Evolutionary conservation across 2,329 filamentous ascomycete genomes (phyloP).

Genomic region (Colletotrichum viniferum): DNA sequence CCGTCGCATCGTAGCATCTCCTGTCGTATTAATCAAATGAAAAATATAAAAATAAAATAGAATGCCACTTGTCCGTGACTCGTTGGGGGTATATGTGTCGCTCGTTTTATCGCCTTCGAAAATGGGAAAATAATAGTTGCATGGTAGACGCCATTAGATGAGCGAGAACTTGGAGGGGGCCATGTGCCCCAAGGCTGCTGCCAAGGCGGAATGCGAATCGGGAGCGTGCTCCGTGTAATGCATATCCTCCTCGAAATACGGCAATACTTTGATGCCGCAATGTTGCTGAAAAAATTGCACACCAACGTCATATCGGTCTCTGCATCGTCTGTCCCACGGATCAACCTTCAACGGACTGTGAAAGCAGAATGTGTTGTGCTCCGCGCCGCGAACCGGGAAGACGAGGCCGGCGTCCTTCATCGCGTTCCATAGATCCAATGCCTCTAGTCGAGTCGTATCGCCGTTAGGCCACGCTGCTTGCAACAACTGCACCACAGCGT

Average conservation of each 20-base stretch:
- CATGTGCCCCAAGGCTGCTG: slow-evolving; percentile 18
- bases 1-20: slow-evolving; percentile 12
- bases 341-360: slow-evolving; percentile 48
- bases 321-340: slow-evolving; percentile 48
- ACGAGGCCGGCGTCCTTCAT: slow-evolving; percentile 39
- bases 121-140: neutral
- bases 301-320: slow-evolving; percentile 42
- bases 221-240: slow-evolving; percentile 42
- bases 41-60: neutral
- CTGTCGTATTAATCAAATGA: neutral
- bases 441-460: slow-evolving; percentile 38
- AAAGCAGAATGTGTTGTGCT: slow-evolving; percentile 45
- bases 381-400: slow-evolving; percentile 39
- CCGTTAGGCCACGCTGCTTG: slow-evolving; percentile 37
- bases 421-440: slow-evolving; percentile 41
- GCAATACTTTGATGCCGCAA: slow-evolving; percentile 38
- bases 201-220: slow-evolving; percentile 26
- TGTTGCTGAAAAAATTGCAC: slow-evolving; percentile 42
- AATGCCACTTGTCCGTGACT: neutral
- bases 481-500: slow-evolving; percentile 44
- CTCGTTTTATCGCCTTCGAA: neutral
- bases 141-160: neutral
- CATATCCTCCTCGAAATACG: slow-evolving; percentile 50
- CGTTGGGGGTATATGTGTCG: neutral
- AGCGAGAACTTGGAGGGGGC: slow-evolving; percentile 16